phyloP scores from a whole-genome alignment of 2,329 filamentous ascomycete species.

The Botrytis elliptica region DNA sequence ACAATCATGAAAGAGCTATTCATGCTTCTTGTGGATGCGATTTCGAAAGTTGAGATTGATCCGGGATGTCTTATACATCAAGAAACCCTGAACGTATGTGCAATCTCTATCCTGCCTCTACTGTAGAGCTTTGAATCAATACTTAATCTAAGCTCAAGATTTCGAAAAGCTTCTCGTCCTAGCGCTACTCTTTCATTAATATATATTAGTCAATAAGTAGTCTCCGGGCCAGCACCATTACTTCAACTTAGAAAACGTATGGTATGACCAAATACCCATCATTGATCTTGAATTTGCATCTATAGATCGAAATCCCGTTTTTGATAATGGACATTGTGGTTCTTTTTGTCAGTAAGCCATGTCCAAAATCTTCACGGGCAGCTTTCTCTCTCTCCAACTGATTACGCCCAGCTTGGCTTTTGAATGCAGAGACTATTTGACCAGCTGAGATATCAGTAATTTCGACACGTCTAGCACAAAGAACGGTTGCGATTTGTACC shows the following conservation, averaged over 20 bases:
- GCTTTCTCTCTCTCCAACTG: neutral
- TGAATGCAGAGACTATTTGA: neutral
- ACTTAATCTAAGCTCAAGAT: neutral
- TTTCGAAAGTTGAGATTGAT: slow-evolving; percentile 19
- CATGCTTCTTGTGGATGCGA: neutral
- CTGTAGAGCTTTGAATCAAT: neutral
- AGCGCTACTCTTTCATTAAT: no score
- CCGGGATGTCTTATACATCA: slow-evolving; percentile 36
- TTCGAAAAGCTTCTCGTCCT: neutral
- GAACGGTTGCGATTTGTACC: neutral
- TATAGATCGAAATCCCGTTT: slow-evolving; percentile 29
- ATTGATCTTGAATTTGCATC: slow-evolving; percentile 45
- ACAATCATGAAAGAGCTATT: neutral
- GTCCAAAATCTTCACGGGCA: neutral
- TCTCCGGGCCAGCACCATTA: slow-evolving; percentile 34
- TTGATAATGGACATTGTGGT: slow-evolving; percentile 29
- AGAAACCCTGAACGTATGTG: no score
- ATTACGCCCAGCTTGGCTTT: neutral
- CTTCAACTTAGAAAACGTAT: slow-evolving; percentile 45
- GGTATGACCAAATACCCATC: slow-evolving; percentile 45
- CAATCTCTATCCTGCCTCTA: rapidly evolving
- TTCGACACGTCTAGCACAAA: neutral
- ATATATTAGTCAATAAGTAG: slow-evolving; percentile 21
- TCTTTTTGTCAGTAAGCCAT: slow-evolving; percentile 26
- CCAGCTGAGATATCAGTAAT: neutral